A percentile compares a stretch with the other conserved stretches of the same genome.
phyloP scores from a whole-genome alignment of 164 flowering plant genomes.

The Aristolochia fimbriata region DNA sequence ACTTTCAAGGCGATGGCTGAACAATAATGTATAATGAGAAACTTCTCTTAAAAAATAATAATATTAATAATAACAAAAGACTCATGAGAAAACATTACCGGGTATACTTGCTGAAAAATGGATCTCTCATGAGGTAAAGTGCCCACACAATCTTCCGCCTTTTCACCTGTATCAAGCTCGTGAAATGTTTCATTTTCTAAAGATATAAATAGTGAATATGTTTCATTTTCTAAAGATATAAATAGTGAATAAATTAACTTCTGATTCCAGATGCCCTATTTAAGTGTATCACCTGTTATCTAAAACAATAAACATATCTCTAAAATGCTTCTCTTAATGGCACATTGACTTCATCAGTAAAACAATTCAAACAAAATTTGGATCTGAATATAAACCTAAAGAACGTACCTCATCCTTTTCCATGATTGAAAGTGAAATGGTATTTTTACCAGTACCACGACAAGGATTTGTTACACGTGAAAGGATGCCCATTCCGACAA shows the following conservation, averaged over 20 bases:
- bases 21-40: conserved; percentile 5
- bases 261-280: no score
- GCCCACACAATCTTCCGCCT: conserved; percentile 87
- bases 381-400: not conserved
- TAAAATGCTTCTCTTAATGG: not conserved
- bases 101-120: conserved; percentile 77
- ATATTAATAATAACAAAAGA: no score
- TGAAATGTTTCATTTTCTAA: no score
- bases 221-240: no score
- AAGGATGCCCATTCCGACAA: conserved; percentile 49
- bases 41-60: not conserved
- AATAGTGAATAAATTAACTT: no score
- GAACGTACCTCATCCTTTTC: conserved; percentile 77
- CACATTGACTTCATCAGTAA: not conserved
- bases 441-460: conserved; percentile 9
- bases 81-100: conserved; percentile 30
- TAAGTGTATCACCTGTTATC: no score
- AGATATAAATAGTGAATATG: no score
- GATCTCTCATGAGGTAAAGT: conserved; percentile 95
- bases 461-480: conserved; percentile 26
- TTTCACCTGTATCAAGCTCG: conserved; percentile 37
- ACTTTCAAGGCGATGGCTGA: conserved; percentile 66
- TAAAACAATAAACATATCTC: no score
- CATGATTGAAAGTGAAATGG: conserved; percentile 28
- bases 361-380: not conserved